These are phyloP conservation scores for Xylaria sp. DNA, from an alignment of 2,329 filamentous ascomycete genomes.

Conservation along the genomic window DNA sequence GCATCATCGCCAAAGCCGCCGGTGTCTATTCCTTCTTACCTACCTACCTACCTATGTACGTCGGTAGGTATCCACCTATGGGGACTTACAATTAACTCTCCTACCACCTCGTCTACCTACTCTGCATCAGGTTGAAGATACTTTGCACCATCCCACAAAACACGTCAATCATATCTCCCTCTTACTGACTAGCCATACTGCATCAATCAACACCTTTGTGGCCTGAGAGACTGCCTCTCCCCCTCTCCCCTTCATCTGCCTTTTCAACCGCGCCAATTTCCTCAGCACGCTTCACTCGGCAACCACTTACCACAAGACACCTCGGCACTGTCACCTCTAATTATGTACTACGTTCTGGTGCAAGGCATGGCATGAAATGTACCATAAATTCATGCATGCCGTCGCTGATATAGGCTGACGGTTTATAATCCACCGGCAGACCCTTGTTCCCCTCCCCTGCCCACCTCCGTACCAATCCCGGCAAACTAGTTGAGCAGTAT, in stretches of 20 bases:
- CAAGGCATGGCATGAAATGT: conserved; percentile 24
- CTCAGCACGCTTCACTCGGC: not conserved
- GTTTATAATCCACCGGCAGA: not conserved
- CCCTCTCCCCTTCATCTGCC: not conserved
- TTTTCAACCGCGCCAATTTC: conserved; percentile 3
- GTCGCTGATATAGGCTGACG: conserved; percentile 10
- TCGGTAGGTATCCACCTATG: not conserved
- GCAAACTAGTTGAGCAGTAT: not conserved
- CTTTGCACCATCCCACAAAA: conserved; percentile 8
- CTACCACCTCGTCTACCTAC: conserved; percentile 3
- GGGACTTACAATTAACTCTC: not conserved
- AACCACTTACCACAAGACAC: conserved; percentile 10
- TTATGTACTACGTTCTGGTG: conserved; percentile 1
- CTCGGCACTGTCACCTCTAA: conserved; percentile 1
- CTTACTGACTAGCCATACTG: not conserved
- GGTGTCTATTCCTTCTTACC: conserved; percentile 21
- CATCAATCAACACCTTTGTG: not conserved
- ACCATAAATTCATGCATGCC: not conserved
- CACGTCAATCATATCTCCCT: conserved; percentile 8
- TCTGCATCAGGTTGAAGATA: not conserved
- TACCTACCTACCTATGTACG: not conserved
- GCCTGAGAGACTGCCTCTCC: not conserved
- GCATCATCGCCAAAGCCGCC: conserved; percentile 21
- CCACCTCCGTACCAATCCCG: not conserved
- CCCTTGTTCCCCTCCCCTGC: not conserved